Evolutionary conservation across 2,329 filamentous ascomycete genomes (phyloP), one percentile per base, ranked within the genome.

Genomic region (Dactylellina leptospora): DNA sequence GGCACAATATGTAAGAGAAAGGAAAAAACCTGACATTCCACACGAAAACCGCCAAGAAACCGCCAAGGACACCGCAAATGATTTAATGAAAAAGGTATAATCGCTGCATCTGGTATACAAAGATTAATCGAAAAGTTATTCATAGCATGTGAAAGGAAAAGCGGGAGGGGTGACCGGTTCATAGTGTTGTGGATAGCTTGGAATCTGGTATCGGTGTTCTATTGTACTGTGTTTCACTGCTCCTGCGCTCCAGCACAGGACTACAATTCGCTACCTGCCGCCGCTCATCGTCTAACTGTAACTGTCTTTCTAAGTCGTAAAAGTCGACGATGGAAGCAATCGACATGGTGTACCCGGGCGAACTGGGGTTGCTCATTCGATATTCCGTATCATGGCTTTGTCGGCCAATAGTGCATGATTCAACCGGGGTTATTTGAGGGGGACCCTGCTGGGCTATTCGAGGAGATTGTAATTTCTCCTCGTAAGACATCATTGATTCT

Each of bases 241-340:
- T 64, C 47, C 45, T 53, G 36, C 59, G 59, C 20, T 72, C 68
- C 40, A 64, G 45, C 25, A 72, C 68, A 25, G 68, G 68, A 33
- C 68, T 72, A 23, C 68, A 72, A 22, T 64, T 72, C 2, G 23
- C 48, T 28, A 53, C 54, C 53, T 72, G 68, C n/a, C 68, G 54
- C 28, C 61, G 47, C 23, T 72, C 68, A 23, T 72, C 68, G 25
- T 72, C 68, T n/a, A 72, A 25, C 16, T 72, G 68, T 23, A 72
- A 27, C 51, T 72, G 68, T 22, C 68, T 72, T 22, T 72, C 68
- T 40, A 72, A 18, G 23, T 72, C 68, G 36, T 72, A 64, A 45
- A 72, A 72, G 20, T 72, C 68, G 4, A 59, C 59, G 16, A 72
- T 72, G 2, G 68, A 72, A 13, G 68, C 60, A n/a, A 72, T 62